These are phyloP conservation scores for Ajuga reptans DNA, from an alignment of 305 asterid species.

Conservation along the genomic window DNA sequence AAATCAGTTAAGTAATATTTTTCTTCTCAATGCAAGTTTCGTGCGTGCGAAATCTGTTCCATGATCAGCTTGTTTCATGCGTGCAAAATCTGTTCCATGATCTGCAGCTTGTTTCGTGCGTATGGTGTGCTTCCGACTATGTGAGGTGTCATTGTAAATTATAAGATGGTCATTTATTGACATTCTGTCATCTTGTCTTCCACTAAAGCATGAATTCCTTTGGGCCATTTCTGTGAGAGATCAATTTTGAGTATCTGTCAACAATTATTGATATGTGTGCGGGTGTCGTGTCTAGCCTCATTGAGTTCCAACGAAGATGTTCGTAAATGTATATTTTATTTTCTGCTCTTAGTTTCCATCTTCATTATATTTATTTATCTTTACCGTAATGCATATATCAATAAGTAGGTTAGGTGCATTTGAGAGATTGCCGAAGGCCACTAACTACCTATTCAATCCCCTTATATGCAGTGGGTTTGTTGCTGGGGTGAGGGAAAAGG, in stretches of 20 bases:
- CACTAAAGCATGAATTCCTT: background rate
- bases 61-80: background rate
- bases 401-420: too few species aligned
- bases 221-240: background rate
- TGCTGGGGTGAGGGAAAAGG: conserved; percentile 53
- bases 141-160: too few species aligned
- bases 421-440: too few species aligned
- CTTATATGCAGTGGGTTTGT: conserved; percentile 54
- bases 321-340: background rate
- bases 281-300: background rate
- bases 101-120: background rate
- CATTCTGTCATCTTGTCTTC: background rate
- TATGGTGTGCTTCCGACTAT: background rate
- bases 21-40: too few species aligned
- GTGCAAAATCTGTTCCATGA: background rate
- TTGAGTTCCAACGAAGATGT: background rate
- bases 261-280: background rate
- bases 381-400: too few species aligned
- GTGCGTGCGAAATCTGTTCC: too few species aligned
- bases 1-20: too few species aligned
- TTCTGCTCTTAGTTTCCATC: too few species aligned
- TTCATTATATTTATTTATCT: too few species aligned
- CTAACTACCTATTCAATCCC: background rate
- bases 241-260: background rate
- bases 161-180: background rate